These are phyloP conservation scores for Apocynum venetum DNA, from an alignment of 257 asterid genomes.

Conservation along the genomic window DNA sequence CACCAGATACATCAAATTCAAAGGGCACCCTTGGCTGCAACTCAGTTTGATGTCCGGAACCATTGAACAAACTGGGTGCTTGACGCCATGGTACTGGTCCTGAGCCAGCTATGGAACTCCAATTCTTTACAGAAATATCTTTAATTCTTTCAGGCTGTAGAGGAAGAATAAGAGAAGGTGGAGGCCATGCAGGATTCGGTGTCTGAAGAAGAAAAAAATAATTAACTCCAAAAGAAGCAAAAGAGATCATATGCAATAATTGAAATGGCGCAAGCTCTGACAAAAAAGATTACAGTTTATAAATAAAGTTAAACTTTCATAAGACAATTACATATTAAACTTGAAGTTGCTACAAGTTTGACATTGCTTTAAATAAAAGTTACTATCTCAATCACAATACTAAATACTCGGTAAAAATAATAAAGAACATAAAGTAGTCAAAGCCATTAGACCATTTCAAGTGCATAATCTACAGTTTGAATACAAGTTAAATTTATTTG, in stretches of 20 bases:
- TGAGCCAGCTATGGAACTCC: slow-evolving; percentile 72
- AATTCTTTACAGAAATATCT: slow-evolving; percentile 54
- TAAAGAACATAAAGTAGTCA: neutral
- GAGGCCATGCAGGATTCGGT: slow-evolving; percentile 99
- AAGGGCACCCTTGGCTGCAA: slow-evolving; percentile 45
- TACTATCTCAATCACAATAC: neutral
- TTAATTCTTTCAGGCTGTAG: slow-evolving; percentile 77
- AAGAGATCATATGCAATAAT: neutral
- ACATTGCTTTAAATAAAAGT: neutral
- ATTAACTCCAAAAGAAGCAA: neutral
- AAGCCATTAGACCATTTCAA: neutral
- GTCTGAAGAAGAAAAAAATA: slow-evolving; percentile 44
- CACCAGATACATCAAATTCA: slow-evolving; percentile 42
- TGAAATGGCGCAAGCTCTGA: neutral
- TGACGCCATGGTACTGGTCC: slow-evolving; percentile 86
- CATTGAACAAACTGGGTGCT: slow-evolving; percentile 61
- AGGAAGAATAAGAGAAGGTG: slow-evolving; percentile 83
- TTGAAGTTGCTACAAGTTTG: neutral
- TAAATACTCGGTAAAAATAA: neutral
- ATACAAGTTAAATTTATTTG: neutral
- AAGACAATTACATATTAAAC: neutral
- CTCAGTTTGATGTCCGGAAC: slow-evolving; percentile 45
- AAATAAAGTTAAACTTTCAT: neutral
- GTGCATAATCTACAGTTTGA: neutral
- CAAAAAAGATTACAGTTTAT: neutral